Evolutionary conservation across 176 grass and related monocot species (phyloP), one percentile per base, ranked within the genome.

Genomic region (Avena insularis): DNA sequence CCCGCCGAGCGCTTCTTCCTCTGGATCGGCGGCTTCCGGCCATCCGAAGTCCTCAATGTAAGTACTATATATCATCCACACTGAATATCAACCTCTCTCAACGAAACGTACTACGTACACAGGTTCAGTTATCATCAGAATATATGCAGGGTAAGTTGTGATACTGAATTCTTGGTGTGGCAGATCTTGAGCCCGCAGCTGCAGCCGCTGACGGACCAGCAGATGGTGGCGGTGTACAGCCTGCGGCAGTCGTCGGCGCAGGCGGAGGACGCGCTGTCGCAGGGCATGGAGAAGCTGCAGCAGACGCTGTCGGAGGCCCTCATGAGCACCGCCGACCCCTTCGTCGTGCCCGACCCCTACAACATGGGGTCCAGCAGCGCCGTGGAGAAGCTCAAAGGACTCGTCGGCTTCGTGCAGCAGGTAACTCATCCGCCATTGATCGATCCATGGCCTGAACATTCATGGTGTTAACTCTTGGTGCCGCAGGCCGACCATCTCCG

Each of bases 21-120:
- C 36, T 99, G 97, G 97, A 93, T 97, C 90, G 97, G 97, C 43
- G 97, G 97, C 14, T 99, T 99, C 87, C 92, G 94, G 73, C 97
- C 97, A 36, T 99, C 97, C 49, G 97, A 99, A 58, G 90, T 99
- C 68, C 89, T 99, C 80, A 99, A 99, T 92, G 96, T 92, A 35
- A 19, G 43, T 43, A 23, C 23, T 23, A 43, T 43, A 8, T 4
- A 50, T 72, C 15, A 3, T 13, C 3, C 7, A 17, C 15, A 23
- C 31, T 49, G 13, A 45, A 40, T 40, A 40, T 40, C 38, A 14
- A 46, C 11, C 19, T 57, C 2, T 59, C 57, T 59, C 19, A 58
- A 58, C 19, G 53, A 1, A 12, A 53, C 50, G 10, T 4, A 13
- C 15, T 23, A 23, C 23, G 23, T 23, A 23, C 23, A 55, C 13